phyloP scores from a whole-genome alignment of 1,139 yeast genomes.

The Lodderomyces metapsilosis region DNA sequence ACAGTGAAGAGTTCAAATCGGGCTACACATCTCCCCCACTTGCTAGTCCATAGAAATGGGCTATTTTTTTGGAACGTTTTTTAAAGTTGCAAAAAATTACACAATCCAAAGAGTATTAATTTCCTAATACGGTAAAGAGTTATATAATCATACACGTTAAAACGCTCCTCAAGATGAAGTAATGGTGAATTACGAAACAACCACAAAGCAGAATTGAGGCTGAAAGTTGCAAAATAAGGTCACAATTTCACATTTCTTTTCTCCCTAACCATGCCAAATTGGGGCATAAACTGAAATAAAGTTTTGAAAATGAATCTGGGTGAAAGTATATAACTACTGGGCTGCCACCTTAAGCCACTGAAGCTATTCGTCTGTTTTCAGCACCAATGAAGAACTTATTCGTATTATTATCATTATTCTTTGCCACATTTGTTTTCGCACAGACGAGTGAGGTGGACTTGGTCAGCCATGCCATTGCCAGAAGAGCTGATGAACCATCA shows the following conservation, averaged over 20 bases:
- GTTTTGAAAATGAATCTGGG: neutral
- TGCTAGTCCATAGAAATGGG: too few relatives aligned
- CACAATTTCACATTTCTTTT: neutral
- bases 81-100: neutral
- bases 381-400: slow-evolving; percentile 13
- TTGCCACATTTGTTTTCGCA: slow-evolving; percentile 13
- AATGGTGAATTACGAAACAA: neutral
- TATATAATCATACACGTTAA: neutral
- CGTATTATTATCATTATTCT: slow-evolving; percentile 13
- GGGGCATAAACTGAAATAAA: neutral
- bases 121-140: slow-evolving; percentile 7
- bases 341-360: neutral
- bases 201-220: neutral
- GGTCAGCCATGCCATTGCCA: slow-evolving; percentile 2
- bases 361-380: neutral
- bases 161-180: too few relatives aligned
- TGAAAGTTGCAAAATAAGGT: neutral
- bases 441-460: slow-evolving; percentile 5
- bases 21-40: too few relatives aligned
- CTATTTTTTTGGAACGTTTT: neutral
- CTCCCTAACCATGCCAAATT: neutral
- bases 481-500: slow-evolving; percentile 4
- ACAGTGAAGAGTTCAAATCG: too few relatives aligned
- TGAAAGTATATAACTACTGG: neutral
- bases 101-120: neutral